Conservation (phyloP, 129 eudicot species). For the Deinandra increscens region DNA sequence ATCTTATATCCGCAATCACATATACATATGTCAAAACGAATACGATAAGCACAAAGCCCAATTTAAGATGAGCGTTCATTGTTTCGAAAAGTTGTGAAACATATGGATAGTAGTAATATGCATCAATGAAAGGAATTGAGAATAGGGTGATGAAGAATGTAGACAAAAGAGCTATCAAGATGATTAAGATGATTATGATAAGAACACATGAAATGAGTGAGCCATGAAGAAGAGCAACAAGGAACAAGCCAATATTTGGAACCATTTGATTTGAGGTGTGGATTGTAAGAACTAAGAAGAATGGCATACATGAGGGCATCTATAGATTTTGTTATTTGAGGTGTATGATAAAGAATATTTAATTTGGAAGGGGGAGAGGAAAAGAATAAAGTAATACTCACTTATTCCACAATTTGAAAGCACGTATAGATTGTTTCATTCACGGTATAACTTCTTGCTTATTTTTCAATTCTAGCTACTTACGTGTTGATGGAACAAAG, state of each 20-base stretch:
- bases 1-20: slow-evolving; percentile 15
- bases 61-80: slow-evolving; percentile 33
- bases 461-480: too few relatives aligned
- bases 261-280: slow-evolving; percentile 31
- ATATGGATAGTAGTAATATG: slow-evolving; percentile 22
- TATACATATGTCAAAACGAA: slow-evolving; percentile 23
- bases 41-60: slow-evolving; percentile 34
- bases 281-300: neutral
- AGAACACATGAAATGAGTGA: slow-evolving; percentile 53
- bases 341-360: slow-evolving; percentile 7
- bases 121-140: slow-evolving; percentile 35
- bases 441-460: neutral
- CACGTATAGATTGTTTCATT: neutral
- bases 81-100: slow-evolving; percentile 18
- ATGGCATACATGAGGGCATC: neutral
- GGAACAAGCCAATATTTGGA: slow-evolving; percentile 54
- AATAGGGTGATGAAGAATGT: slow-evolving; percentile 36
- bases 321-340: neutral
- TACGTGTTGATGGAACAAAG: too few relatives aligned
- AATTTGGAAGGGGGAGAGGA: slow-evolving; percentile 18
- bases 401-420: slow-evolving; percentile 20
- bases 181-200: slow-evolving; percentile 39
- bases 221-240: slow-evolving; percentile 61
- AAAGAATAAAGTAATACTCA: slow-evolving; percentile 34
- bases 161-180: slow-evolving; percentile 37